phyloP scores from a whole-genome alignment of 176 grass and related monocot species.

The Triticum timopheevii region DNA sequence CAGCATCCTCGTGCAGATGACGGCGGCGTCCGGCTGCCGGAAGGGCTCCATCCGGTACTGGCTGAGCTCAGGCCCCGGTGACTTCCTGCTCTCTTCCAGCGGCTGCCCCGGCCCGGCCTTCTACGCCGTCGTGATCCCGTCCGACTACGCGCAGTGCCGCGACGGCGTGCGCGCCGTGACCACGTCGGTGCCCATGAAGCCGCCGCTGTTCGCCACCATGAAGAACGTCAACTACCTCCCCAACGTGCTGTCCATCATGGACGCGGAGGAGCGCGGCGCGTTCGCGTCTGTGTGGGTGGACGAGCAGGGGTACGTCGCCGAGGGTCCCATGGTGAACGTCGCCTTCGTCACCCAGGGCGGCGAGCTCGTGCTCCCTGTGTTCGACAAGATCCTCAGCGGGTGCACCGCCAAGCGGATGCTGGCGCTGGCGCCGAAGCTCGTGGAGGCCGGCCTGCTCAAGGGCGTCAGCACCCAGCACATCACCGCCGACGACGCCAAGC shows the following conservation, averaged over 20 bases:
- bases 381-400: conserved; percentile 69
- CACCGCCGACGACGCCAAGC: conserved; percentile 46
- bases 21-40: conserved; percentile 63
- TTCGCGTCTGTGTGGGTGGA: conserved; percentile 82
- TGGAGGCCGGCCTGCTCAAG: conserved; percentile 38
- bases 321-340: conserved; percentile 86
- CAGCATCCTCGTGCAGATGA: conserved; percentile 76
- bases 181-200: conserved; percentile 81
- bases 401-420: conserved; percentile 79
- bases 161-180: conserved; percentile 70
- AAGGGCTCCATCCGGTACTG: conserved; percentile 82
- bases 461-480: conserved; percentile 37
- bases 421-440: conserved; percentile 62
- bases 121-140: conserved; percentile 69
- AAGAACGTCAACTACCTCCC: conserved; percentile 98
- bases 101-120: conserved; percentile 56
- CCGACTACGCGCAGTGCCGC: conserved; percentile 66
- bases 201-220: conserved; percentile 64
- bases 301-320: conserved; percentile 54
- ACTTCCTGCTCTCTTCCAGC: conserved; percentile 71
- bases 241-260: conserved; percentile 83
- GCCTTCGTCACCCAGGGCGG: conserved; percentile 57
- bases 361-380: conserved; percentile 63
- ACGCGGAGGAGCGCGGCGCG: conserved; percentile 74
- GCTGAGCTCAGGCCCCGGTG: conserved; percentile 67